Evolutionary conservation across 345 rosid species (phyloP).

Genomic region (Salix suchowensis): DNA sequence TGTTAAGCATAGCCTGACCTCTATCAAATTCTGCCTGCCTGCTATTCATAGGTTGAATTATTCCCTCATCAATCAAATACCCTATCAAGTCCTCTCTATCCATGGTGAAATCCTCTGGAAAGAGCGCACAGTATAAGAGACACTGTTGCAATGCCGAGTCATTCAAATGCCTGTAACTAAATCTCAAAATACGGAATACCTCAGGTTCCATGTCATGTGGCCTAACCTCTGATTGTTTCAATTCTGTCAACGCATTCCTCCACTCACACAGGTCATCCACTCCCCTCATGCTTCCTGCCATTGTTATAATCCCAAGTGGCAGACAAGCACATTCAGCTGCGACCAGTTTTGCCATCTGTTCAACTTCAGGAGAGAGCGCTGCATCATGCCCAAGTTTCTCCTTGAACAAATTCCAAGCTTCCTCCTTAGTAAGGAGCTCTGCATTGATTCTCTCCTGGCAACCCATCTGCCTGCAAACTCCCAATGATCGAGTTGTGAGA

Average conservation of each 20-base stretch:
- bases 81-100: neutral
- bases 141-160: slow-evolving; percentile 14
- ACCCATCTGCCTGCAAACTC: slow-evolving; percentile 8
- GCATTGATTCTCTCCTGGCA: neutral
- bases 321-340: slow-evolving; percentile 15
- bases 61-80: slow-evolving; percentile 16
- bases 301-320: slow-evolving; percentile 13
- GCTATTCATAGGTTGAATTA: slow-evolving; percentile 2
- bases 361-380: neutral
- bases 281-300: slow-evolving; percentile 19
- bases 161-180: slow-evolving; percentile 11
- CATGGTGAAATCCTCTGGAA: neutral
- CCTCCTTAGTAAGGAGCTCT: neutral
- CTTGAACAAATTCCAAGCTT: neutral
- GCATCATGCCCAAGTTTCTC: neutral
- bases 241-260: slow-evolving; percentile 9
- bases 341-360: neutral
- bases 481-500: slow-evolving; percentile 19
- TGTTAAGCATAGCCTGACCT: slow-evolving; percentile 14
- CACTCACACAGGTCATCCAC: slow-evolving; percentile 10
- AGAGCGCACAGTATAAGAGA: slow-evolving; percentile 23
- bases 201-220: neutral
- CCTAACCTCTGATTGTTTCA: neutral
- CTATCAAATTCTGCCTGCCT: neutral
- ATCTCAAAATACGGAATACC: neutral